phyloP scores from a whole-genome alignment of 768 basidiomycete genomes.

The Pisolithus marmoratus region DNA sequence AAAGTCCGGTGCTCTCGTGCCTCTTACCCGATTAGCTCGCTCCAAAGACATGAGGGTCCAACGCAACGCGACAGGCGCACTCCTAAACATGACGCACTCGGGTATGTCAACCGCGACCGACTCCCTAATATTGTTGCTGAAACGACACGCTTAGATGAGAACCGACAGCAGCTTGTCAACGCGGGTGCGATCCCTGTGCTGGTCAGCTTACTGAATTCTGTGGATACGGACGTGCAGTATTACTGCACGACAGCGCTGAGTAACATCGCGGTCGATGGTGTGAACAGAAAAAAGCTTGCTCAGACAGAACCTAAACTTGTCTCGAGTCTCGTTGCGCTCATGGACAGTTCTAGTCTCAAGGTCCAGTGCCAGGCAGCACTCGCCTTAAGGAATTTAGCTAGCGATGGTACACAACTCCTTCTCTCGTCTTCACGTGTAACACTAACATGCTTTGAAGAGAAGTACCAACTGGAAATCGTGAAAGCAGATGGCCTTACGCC shows the following conservation, averaged over 20 bases:
- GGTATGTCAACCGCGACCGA: conserved; percentile 42
- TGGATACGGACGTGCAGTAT: conserved; percentile 99
- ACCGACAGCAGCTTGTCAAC: conserved; percentile 95
- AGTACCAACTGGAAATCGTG: conserved; percentile 98
- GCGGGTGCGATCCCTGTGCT: conserved; percentile 98
- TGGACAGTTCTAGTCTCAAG: conserved; percentile 97
- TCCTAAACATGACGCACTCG: conserved; percentile 99
- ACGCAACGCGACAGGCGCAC: conserved; percentile 94
- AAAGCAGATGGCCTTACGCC: conserved; percentile 90
- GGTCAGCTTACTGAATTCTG: conserved; percentile 88
- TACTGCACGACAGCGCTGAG: conserved; percentile 98
- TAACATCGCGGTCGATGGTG: conserved; percentile 97
- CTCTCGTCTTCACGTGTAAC: conserved; percentile 11
- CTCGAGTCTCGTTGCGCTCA: conserved; percentile 85
- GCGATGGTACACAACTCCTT: conserved; percentile 61
- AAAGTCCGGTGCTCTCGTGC: conserved; percentile 97
- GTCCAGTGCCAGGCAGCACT: conserved; percentile 98
- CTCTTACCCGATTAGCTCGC: conserved; percentile 89
- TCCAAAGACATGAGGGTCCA: conserved; percentile 99
- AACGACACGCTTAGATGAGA: conserved; percentile 67
- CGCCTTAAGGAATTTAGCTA: conserved; percentile 92
- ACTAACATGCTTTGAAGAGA: conserved; percentile 50
- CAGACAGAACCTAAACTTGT: conserved; percentile 93
- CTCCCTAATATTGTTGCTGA: conserved; percentile 3
- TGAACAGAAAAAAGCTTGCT: conserved; percentile 91